Evolutionary conservation across 768 basidiomycete species (phyloP).

Genomic region (Collybia sordida): DNA sequence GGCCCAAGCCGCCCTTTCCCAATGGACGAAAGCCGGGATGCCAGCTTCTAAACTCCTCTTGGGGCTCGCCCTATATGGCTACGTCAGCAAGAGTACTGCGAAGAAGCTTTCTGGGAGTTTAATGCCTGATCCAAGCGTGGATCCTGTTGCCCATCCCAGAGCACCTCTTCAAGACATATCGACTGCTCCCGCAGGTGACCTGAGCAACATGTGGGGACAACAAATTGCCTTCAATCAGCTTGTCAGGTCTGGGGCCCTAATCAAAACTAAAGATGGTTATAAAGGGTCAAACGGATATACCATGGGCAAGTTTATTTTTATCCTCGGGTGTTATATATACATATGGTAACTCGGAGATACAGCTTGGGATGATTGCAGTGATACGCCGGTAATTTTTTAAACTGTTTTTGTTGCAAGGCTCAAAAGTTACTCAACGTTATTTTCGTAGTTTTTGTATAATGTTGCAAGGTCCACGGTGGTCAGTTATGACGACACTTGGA

Average conservation of each 20-base stretch:
- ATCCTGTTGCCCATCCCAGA: constrained; percentile 32
- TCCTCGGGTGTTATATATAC: background rate
- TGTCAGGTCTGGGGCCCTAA: constrained; percentile 39
- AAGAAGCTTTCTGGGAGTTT: constrained; percentile 29
- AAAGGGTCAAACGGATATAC: constrained; percentile 44
- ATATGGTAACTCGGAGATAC: constrained; percentile 3
- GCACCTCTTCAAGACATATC: constrained; percentile 9
- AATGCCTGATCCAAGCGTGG: constrained; percentile 7
- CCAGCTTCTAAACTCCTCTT: constrained; percentile 67
- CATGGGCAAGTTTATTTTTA: constrained; percentile 32
- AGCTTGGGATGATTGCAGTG: constrained; percentile 71
- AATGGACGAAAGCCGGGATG: constrained; percentile 70
- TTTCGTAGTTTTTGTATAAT: constrained; percentile 40
- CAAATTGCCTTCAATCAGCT: constrained; percentile 52
- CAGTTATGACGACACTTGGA: constrained; percentile 61
- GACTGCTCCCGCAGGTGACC: constrained; percentile 30
- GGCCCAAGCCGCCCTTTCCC: constrained; percentile 57
- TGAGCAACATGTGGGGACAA: constrained; percentile 48
- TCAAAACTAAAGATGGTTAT: constrained; percentile 43
- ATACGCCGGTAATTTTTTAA: constrained; percentile 55
- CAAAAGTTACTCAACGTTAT: background rate
- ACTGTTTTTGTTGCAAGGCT: constrained; percentile 6
- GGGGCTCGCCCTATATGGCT: constrained; percentile 70
- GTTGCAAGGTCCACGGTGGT: constrained; percentile 49
- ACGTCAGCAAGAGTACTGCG: constrained; percentile 48